A percentile compares a stretch with the other conserved stretches of the same genome.
Evolutionary conservation across 805 yeast species (phyloP).

Genomic region (Kodamaea jinghongensis): DNA sequence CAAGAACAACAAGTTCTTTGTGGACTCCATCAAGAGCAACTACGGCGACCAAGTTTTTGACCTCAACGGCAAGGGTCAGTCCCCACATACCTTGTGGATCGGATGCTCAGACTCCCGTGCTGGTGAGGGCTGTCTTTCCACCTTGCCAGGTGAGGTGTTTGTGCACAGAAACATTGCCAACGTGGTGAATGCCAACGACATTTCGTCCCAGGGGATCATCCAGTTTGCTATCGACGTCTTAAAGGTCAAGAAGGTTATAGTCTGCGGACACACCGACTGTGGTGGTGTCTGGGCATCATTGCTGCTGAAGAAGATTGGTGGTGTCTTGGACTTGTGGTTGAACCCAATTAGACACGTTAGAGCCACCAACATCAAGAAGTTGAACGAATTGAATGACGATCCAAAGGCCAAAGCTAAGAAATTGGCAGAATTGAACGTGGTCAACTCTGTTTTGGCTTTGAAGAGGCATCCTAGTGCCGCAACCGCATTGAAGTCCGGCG

Average conservation of each 20-base stretch:
- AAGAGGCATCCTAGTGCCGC: conserved; percentile 65
- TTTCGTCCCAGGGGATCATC: conserved; percentile 70
- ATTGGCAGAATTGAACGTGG: conserved; percentile 73
- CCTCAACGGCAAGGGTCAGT: conserved; percentile 73
- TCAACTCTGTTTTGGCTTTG: conserved; percentile 67
- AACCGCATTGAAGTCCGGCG: conserved; percentile 58
- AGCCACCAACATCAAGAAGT: conserved; percentile 51
- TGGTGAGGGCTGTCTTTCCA: conserved; percentile 70
- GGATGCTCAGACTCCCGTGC: conserved; percentile 94
- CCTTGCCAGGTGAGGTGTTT: conserved; percentile 90
- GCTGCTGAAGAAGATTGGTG: conserved; percentile 60
- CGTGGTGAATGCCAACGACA: conserved; percentile 65
- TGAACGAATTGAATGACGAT: conserved; percentile 46
- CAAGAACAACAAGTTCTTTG: conserved; percentile 44
- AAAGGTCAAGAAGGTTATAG: conserved; percentile 74
- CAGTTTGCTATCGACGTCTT: conserved; percentile 86
- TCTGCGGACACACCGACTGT: conserved; percentile 94
- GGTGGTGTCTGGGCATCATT: conserved; percentile 88
- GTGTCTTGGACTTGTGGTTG: conserved; percentile 71
- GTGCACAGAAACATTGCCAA: conserved; percentile 89
- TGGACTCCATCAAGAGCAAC: conserved; percentile 44
- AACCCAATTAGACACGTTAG: conserved; percentile 65
- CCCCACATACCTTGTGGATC: conserved; percentile 92
- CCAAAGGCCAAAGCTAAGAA: conserved; percentile 54
- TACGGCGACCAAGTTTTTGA: conserved; percentile 57